Conservation (phyloP, 2,329 filamentous ascomycete genomes). For the Sporothrix pseudoabietina region DNA sequence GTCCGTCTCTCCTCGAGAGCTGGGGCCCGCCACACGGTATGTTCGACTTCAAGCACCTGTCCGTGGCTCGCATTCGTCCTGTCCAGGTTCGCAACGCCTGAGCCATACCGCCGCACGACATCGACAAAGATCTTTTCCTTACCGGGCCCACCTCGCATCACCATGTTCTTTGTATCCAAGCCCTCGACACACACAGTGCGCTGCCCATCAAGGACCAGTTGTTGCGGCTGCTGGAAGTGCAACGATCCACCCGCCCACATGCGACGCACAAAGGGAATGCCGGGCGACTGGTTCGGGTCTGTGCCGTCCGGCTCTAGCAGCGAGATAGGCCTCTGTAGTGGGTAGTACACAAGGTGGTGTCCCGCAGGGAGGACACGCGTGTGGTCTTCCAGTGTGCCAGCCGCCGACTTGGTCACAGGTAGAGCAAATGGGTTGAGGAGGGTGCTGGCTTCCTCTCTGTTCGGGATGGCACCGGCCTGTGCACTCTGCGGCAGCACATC, state of each 20-base stretch:
- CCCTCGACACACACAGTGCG: conserved; percentile 51
- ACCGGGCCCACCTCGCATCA: conserved; percentile 32
- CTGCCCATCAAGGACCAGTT: conserved; percentile 46
- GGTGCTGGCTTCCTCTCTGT: not conserved
- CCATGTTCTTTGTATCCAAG: conserved; percentile 34
- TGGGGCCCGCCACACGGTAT: conserved; percentile 31
- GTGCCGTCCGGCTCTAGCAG: conserved; percentile 79
- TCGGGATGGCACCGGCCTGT: conserved; percentile 36
- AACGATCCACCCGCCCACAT: conserved; percentile 88
- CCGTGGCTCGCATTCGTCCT: conserved; percentile 12
- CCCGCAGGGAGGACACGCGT: conserved; percentile 58
- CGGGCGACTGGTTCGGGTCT: conserved; percentile 76
- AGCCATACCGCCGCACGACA: conserved; percentile 46
- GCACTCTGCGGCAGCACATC: conserved; percentile 41
- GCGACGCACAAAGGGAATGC: conserved; percentile 68
- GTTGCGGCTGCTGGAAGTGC: conserved; percentile 29
- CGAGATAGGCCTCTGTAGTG: conserved; percentile 63
- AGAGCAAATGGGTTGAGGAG: not conserved
- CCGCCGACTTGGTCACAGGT: not conserved
- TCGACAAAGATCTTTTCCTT: conserved; percentile 56
- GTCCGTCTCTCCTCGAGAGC: conserved; percentile 53
- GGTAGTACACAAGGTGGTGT: conserved; percentile 88
- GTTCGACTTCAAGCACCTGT: conserved; percentile 26
- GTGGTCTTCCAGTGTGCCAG: not conserved
- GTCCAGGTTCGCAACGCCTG: not conserved